Conservation (phyloP, 192 early-diverging fungal genomes). For the Coemansia sp. region DNA sequence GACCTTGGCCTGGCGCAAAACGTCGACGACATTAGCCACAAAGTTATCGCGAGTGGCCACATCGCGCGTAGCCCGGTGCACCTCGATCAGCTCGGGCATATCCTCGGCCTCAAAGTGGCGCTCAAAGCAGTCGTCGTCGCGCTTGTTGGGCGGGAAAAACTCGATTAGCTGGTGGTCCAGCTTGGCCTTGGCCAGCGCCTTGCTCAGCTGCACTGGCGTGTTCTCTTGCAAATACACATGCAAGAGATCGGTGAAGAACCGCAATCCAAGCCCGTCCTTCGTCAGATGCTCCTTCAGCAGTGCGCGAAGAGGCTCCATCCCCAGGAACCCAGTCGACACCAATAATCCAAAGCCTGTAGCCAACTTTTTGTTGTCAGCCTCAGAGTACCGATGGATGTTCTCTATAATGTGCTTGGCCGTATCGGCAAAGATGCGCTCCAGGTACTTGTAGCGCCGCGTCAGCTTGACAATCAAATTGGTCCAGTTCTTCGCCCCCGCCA, state of each 20-base stretch:
- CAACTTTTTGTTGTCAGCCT: conserved; percentile 79
- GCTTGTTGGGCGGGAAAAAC: conserved; percentile 92
- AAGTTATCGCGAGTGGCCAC: conserved; percentile 68
- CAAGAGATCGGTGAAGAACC: conserved; percentile 83
- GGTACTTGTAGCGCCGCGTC: conserved; percentile 93
- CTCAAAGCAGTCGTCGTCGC: conserved; percentile 82
- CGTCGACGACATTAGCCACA: conserved; percentile 60
- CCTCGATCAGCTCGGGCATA: conserved; percentile 83
- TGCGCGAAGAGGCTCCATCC: conserved; percentile 70
- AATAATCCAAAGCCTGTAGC: conserved; percentile 76
- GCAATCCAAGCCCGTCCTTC: conserved; percentile 83
- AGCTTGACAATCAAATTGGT: conserved; percentile 88
- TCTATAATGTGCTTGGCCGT: conserved; percentile 81
- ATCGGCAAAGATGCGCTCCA: conserved; percentile 84
- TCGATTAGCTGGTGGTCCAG: conserved; percentile 69
- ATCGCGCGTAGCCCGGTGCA: conserved; percentile 74
- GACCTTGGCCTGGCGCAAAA: conserved; percentile 57
- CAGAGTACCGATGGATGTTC: conserved; percentile 85
- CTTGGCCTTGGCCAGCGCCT: conserved; percentile 66
- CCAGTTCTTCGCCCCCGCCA: conserved; percentile 69
- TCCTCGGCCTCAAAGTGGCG: conserved; percentile 93
- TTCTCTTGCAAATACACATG: conserved; percentile 78
- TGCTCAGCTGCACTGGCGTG: conserved; percentile 73
- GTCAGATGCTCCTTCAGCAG: conserved; percentile 94
- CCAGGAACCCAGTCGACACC: conserved; percentile 66